Percentiles rank a stretch among this genome's conserved stretches.
Evolutionary conservation across 495 filamentous ascomycete species (phyloP).

Genomic region (Aspergillus hancockii): DNA sequence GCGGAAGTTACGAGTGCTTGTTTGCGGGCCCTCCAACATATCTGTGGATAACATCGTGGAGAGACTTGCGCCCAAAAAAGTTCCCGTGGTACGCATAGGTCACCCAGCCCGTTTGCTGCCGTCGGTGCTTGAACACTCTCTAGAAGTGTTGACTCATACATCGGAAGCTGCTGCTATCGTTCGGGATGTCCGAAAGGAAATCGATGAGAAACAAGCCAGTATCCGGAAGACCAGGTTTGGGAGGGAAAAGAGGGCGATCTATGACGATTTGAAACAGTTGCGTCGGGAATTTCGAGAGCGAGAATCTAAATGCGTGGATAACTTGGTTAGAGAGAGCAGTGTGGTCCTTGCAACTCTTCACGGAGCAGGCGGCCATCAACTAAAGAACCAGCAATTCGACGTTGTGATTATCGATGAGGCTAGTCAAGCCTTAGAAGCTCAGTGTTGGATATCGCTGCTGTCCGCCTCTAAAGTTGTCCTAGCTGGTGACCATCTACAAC

Average conservation of each 20-base stretch:
- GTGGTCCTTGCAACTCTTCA: slow-evolving; percentile 93
- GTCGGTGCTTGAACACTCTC: slow-evolving; percentile 81
- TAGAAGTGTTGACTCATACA: slow-evolving; percentile 90
- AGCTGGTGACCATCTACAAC: slow-evolving; percentile 90
- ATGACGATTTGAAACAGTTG: slow-evolving; percentile 79
- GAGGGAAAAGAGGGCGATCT: slow-evolving; percentile 77
- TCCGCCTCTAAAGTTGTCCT: slow-evolving; percentile 81
- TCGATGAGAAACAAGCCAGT: slow-evolving; percentile 87
- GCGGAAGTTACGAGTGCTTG: slow-evolving; percentile 71
- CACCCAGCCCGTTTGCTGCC: slow-evolving; percentile 92
- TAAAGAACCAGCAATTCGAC: slow-evolving; percentile 81
- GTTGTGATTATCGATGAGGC: slow-evolving; percentile 95
- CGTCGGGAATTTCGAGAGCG: slow-evolving; percentile 86
- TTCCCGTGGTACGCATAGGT: slow-evolving; percentile 86
- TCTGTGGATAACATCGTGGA: slow-evolving; percentile 99
- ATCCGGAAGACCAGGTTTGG: slow-evolving; percentile 85
- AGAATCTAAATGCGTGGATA: slow-evolving; percentile 76
- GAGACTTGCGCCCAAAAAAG: slow-evolving; percentile 75
- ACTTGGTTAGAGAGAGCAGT: slow-evolving; percentile 72
- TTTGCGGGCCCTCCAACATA: slow-evolving; percentile 95
- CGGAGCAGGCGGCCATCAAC: slow-evolving; percentile 84
- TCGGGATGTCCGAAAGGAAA: slow-evolving; percentile 86
- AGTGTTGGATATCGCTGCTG: slow-evolving; percentile 95
- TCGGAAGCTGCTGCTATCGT: slow-evolving; percentile 89
- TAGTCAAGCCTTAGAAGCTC: slow-evolving; percentile 92